These are phyloP conservation scores for Calonectria leucothoes DNA, from an alignment of 2,329 filamentous ascomycete species.

Conservation along the genomic window DNA sequence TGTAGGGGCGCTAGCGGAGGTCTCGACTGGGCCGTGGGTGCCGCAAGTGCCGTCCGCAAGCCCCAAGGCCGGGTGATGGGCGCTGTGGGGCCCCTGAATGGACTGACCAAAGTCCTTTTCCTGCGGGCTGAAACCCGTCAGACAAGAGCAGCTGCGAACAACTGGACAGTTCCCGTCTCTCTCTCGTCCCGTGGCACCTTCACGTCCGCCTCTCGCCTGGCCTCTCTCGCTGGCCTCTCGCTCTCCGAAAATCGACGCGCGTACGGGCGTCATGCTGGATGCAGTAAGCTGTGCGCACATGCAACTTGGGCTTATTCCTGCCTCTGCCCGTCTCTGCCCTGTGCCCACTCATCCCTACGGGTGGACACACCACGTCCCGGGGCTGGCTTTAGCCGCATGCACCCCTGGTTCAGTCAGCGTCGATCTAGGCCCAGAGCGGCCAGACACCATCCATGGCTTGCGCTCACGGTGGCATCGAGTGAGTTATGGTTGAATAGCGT, in stretches of 20 bases:
- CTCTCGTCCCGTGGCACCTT: not conserved
- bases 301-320: not conserved
- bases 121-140: not conserved
- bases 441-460: too few relatives aligned
- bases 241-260: not conserved
- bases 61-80: too few relatives aligned
- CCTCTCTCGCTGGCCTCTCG: not conserved
- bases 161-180: not conserved
- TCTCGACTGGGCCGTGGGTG: not conserved
- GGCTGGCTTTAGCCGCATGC: constrained; percentile 5
- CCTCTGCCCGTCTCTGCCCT: not conserved
- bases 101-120: not conserved
- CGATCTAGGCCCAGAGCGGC: not conserved
- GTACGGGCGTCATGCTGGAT: not conserved
- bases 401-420: not conserved
- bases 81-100: not conserved
- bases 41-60: not conserved
- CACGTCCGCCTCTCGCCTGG: too few relatives aligned
- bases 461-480: not conserved
- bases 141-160: not conserved
- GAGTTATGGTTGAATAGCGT: not conserved
- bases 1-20: not conserved
- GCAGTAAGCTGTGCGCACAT: not conserved
- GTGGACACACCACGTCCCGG: not conserved
- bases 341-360: not conserved